These are phyloP conservation scores for Chrysopogon serrulatus DNA, from an alignment of 176 grass and related monocot genomes.

Conservation along the genomic window DNA sequence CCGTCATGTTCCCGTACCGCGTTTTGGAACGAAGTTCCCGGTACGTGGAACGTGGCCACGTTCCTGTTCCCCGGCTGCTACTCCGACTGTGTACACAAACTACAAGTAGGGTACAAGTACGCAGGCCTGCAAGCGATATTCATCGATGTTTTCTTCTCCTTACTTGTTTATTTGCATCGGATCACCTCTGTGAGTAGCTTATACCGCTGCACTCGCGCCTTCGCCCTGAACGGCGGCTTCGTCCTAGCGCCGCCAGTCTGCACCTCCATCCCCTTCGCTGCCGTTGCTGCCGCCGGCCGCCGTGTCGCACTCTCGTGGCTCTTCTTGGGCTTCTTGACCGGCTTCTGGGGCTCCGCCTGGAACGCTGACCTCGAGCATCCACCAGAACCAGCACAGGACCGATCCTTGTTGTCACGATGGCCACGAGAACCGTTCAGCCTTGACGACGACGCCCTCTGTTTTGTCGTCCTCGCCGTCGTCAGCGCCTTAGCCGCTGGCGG, in stretches of 20 bases:
- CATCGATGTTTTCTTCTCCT: neutral
- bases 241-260: neutral
- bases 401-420: neutral
- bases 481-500: neutral
- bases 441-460: neutral
- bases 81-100: no score
- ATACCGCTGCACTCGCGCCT: conserved; percentile 45
- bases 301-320: neutral
- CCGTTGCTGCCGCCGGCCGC: neutral
- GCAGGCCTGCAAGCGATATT: neutral
- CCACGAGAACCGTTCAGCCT: neutral
- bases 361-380: conserved; percentile 8
- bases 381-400: neutral
- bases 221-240: conserved; percentile 29
- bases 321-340: conserved; percentile 52
- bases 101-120: no score
- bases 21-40: neutral
- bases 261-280: neutral
- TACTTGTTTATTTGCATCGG: neutral
- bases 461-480: neutral
- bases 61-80: no score
- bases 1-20: no score
- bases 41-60: no score
- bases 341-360: conserved; percentile 30
- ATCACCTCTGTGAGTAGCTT: conserved; percentile 69